Conservation (phyloP, 352 stramenopile species). For the Pythium vanterpoolii region DNA sequence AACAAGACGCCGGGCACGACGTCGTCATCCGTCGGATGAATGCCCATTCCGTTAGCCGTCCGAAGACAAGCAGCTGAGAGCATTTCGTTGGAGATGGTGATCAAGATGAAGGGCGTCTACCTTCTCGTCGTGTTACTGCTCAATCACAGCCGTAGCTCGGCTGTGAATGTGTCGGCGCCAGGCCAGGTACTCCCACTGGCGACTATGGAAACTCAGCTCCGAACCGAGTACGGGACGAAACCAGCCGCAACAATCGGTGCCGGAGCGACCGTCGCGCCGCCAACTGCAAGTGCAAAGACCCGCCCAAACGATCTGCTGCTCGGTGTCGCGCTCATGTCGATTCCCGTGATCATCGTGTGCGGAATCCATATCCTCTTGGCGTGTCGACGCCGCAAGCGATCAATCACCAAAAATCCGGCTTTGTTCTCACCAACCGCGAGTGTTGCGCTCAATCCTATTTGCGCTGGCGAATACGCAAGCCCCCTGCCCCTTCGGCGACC, state of each 20-base stretch:
- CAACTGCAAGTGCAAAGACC: neutral
- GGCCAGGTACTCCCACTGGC: neutral
- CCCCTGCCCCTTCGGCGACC: neutral
- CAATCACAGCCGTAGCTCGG: neutral
- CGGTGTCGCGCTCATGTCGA: slow-evolving; percentile 1
- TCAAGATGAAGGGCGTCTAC: neutral
- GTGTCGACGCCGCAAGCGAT: neutral
- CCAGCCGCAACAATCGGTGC: neutral
- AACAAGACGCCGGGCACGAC: slow-evolving; percentile 6
- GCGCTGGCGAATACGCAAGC: neutral
- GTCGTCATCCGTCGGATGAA: neutral
- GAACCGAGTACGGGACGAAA: slow-evolving; percentile 11
- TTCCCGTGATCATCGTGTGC: slow-evolving; percentile 7
- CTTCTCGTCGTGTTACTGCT: neutral
- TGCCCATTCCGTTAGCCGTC: neutral
- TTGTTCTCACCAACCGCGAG: neutral
- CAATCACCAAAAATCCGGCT: neutral
- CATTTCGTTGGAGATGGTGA: neutral
- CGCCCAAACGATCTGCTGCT: slow-evolving; percentile 4
- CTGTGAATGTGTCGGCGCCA: neutral
- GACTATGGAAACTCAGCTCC: neutral
- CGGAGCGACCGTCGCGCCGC: neutral
- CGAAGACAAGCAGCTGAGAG: neutral
- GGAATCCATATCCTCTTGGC: slow-evolving; percentile 5
- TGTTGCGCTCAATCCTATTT: neutral